These are phyloP conservation scores for Acer campestre DNA, from an alignment of 345 rosid genomes.

Conservation along the genomic window DNA sequence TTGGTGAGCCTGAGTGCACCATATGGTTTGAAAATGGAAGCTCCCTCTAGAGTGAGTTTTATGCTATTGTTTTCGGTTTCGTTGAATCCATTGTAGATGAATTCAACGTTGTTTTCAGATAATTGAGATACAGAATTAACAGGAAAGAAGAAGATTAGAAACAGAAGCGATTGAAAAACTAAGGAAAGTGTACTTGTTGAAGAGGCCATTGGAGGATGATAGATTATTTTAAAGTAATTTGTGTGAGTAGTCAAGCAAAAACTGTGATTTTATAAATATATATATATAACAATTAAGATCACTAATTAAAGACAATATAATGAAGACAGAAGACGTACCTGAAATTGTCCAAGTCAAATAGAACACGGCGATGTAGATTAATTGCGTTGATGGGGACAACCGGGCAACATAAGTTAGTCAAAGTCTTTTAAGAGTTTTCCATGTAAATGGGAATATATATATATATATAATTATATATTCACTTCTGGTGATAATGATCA, in stretches of 20 bases:
- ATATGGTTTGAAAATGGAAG: conserved; percentile 31
- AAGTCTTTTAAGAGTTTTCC: neutral
- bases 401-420: neutral
- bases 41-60: conserved; percentile 24
- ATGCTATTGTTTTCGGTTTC: neutral
- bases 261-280: neutral
- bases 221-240: neutral
- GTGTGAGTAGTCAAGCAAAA: neutral
- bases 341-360: no score
- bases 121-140: conserved; percentile 4
- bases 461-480: no score
- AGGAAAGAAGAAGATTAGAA: conserved; percentile 20
- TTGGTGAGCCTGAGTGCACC: conserved; percentile 57
- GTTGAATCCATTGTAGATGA: conserved; percentile 51
- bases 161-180: conserved; percentile 1
- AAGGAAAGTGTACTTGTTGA: neutral
- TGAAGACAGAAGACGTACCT: neutral
- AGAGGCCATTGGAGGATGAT: conserved; percentile 15
- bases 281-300: neutral
- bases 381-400: no score
- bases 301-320: no score
- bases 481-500: neutral
- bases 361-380: no score
- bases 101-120: conserved; percentile 17
- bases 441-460: neutral